Base-by-base conservation (phyloP, 2,329 filamentous ascomycete genomes). In the Aureobasidium mangrovei region DNA sequence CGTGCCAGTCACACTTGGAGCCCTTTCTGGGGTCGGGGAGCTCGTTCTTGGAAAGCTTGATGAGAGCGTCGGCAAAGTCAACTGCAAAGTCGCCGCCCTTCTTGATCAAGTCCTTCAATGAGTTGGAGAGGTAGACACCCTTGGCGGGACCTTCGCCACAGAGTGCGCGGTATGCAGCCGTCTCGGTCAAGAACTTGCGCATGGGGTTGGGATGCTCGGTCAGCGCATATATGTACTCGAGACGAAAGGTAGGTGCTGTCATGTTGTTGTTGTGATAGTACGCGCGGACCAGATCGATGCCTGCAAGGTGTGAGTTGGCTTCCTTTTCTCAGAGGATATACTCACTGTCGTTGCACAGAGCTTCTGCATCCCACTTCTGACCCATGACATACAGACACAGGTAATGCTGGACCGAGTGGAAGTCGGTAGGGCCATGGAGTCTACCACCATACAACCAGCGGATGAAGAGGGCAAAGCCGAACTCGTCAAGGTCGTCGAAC, bases 161-260 rank as follows among this genome's bases (percentile, higher is more conserved):
- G 24, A 68, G 54, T 8, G 56, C 54, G 27, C 65, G 60, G 53
- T 62, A 68, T 4, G 65, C 67, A 7, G 67, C 66, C 3, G 65
- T 68, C 26, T 56, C 45, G 28, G 64, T 52, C 33, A 69, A 62
- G 59, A 69, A 69, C 40, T 54, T 57, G 38, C 65, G 63, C 67
- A 69, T 64, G 12, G 41, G 54, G 53, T 64, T 64, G 7, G 63
- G 57, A 10, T 36, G 51, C 9, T 47, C 29, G 3, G 64, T 66
- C 58, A 57, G 60, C 24, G 59, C 58, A 61, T 67, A 69, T 44
- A 69, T 62, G 60, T 68, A 69, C 55, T 69, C 66, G 35, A 69
- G 60, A 31, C 67, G 63, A 58, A 65, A 69, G 12, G 67, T 58
- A 2, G 67, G 61, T 12, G 67, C 66, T 10, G 67, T 69, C 64